These are phyloP conservation scores for Ajuga reptans DNA, from an alignment of 305 asterid genomes.

Conservation along the genomic window DNA sequence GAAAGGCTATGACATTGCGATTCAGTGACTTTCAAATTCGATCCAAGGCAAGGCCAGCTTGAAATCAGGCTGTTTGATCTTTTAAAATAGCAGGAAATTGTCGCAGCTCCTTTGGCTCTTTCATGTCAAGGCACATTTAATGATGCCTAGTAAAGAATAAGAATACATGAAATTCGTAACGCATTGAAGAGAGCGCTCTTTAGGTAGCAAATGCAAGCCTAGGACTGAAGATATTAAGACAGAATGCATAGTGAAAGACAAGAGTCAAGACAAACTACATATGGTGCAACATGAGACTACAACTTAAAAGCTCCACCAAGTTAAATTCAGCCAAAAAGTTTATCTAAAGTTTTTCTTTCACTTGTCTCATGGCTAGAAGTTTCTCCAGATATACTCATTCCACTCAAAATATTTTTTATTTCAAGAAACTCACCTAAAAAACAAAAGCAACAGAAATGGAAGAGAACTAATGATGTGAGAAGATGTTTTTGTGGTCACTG, in stretches of 20 bases:
- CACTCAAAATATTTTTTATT: neutral
- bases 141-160: neutral
- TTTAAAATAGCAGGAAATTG: neutral
- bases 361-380: neutral
- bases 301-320: neutral
- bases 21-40: neutral
- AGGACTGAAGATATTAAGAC: neutral
- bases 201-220: neutral
- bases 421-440: neutral
- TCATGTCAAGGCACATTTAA: neutral
- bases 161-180: neutral
- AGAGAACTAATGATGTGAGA: neutral
- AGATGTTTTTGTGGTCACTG: neutral
- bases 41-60: neutral
- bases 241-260: conserved; percentile 3
- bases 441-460: neutral
- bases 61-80: neutral
- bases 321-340: neutral
- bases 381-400: neutral
- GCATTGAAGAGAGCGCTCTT: neutral
- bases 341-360: neutral
- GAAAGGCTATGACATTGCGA: neutral
- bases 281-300: neutral
- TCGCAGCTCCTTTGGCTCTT: neutral
- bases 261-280: neutral